Evolutionary conservation across 2,329 filamentous ascomycete species (phyloP), one percentile per base, ranked within the genome.

Genomic region (Alternaria sp.): DNA sequence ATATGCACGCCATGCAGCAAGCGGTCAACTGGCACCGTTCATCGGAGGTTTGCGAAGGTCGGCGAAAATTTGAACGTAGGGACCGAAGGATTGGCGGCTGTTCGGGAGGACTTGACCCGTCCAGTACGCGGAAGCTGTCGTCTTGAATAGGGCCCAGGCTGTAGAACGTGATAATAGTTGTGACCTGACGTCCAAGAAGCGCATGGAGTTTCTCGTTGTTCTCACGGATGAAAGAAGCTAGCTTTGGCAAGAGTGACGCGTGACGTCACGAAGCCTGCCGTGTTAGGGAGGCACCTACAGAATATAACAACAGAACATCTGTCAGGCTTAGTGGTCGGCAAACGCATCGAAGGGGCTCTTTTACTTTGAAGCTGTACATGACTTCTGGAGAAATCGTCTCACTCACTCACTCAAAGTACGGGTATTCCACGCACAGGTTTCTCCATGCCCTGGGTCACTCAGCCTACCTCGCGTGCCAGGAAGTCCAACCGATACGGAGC

Each of bases 11-110:
- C 19, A 28, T 15, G 17, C 30, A 47, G 45, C 60, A 13, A 49
- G 44, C 50, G 51, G 57, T 32, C 50, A 28, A 26, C 19, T 50
- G 32, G 36, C 17, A 36, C 45, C 50, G 23, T 56, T 26, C 15
- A 51, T 56, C 30, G 40, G 50, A 36, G 36, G 32, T 17, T 21
- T 43, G 30, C 15, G 21, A 43, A 25, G 7, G 30, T 43, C 28
- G 50, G 43, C 46, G 56, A 44, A 59, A 25, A 49, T 26, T 6
- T 36, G 32, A 25, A 19, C 46, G 26, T 12, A 2, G 26, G 17
- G 36, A 46, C 25, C 36, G 54, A 61, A 40, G 23, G 43, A 57
- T 36, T 23, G 57, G 47, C 59, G 36, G 54, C 46, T 32, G 32
- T 19, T 61, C 59, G 54, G 59, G 11, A 21, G 6, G 25, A 50